Evolutionary conservation across 2,329 filamentous ascomycete genomes (phyloP).

Genomic region (Chrysosporium queenslandicum): DNA sequence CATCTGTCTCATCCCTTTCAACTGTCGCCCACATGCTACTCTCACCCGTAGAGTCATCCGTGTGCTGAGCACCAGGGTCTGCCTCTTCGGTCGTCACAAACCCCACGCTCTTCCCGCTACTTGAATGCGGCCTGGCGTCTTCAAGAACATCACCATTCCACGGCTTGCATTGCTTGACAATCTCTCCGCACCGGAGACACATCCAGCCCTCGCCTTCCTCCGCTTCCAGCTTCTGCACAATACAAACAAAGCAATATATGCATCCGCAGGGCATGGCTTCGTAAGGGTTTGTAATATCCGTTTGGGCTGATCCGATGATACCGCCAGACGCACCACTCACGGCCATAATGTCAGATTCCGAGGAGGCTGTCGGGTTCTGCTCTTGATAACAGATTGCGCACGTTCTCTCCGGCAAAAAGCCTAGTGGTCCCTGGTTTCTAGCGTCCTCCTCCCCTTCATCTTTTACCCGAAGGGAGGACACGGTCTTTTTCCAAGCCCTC

Average conservation of each 20-base stretch:
- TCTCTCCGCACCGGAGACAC: constrained; percentile 77
- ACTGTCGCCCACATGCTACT: constrained; percentile 31
- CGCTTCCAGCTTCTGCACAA: constrained; percentile 79
- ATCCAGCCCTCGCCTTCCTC: constrained; percentile 93
- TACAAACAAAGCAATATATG: constrained; percentile 90
- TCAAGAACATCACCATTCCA: constrained; percentile 81
- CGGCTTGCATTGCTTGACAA: constrained; percentile 74
- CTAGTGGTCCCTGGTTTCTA: constrained; percentile 60
- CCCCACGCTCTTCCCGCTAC: constrained; percentile 34
- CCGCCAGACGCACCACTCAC: constrained; percentile 55
- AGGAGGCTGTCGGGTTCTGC: constrained; percentile 62
- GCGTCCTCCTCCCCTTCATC: constrained; percentile 42
- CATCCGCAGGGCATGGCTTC: constrained; percentile 81
- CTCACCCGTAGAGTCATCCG: constrained; percentile 23
- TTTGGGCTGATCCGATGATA: constrained; percentile 76
- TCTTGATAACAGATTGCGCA: constrained; percentile 97
- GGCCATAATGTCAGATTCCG: constrained; percentile 66
- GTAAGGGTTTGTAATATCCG: constrained; percentile 93
- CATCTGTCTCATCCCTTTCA: constrained; percentile 24
- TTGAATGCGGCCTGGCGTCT: constrained; percentile 24
- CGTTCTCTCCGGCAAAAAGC: constrained; percentile 81
- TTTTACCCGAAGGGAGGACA: constrained; percentile 48
- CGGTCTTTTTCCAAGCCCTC: constrained; percentile 73
- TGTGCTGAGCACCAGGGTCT: constrained; percentile 15
- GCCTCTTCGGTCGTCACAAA: constrained; percentile 23